Conservation (phyloP, 176 grass and related monocot genomes). For the Rhynchospora pubera region DNA sequence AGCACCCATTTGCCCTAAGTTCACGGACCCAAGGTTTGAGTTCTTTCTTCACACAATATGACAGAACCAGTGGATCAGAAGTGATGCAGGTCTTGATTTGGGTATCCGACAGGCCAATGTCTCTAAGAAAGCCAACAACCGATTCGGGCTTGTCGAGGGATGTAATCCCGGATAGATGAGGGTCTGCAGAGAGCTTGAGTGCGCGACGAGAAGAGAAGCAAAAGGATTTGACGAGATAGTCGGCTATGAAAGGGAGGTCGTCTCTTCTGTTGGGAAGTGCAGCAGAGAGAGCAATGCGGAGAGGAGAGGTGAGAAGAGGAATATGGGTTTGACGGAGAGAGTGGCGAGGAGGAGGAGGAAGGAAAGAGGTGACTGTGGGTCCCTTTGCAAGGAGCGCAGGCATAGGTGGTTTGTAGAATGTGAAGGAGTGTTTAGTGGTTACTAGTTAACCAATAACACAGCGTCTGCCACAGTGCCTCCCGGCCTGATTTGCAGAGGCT, state of each 20-base stretch:
- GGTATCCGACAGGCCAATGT: neutral
- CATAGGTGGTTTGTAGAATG: neutral
- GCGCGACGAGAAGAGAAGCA: neutral
- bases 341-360: neutral
- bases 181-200: no score
- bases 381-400: neutral
- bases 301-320: no score
- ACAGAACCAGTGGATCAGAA: constrained; percentile 5
- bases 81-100: constrained; percentile 7
- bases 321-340: neutral
- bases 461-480: no score
- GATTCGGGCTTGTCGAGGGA: neutral
- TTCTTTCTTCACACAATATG: neutral
- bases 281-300: neutral
- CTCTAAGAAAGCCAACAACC: constrained; percentile 12
- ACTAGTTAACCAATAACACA: no score
- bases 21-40: constrained; percentile 10
- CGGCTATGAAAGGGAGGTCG: neutral
- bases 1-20: constrained; percentile 14
- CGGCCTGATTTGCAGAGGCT: no score
- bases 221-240: constrained; percentile 28
- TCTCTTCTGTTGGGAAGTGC: neutral
- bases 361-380: neutral
- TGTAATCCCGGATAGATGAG: neutral
- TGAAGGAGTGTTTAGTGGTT: no score